These are phyloP conservation scores for Ceratonia siliqua DNA, from an alignment of 306 rosid genomes.

Conservation along the genomic window DNA sequence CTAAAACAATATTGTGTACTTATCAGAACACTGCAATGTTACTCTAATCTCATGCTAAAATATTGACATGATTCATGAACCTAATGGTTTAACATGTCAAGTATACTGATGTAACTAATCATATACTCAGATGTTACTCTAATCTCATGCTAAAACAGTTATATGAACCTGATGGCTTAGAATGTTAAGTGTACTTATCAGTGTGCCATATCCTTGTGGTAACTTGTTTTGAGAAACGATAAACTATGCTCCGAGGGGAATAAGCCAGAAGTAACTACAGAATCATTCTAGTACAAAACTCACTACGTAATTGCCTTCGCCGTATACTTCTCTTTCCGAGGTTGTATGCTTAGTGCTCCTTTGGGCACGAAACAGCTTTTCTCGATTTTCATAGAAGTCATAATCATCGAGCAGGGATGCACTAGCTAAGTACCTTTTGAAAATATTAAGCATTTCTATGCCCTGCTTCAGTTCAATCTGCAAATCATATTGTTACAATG, in stretches of 20 bases:
- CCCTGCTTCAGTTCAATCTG: conserved; percentile 82
- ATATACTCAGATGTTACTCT: too few relatives aligned
- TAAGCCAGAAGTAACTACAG: neutral
- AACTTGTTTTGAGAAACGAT: neutral
- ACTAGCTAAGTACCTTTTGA: conserved; percentile 54
- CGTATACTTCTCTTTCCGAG: conserved; percentile 39
- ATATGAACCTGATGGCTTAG: neutral
- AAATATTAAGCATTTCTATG: conserved; percentile 69
- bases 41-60: too few relatives aligned
- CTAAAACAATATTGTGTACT: too few relatives aligned
- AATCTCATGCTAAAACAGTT: neutral
- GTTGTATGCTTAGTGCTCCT: conserved; percentile 42
- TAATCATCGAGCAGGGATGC: conserved; percentile 75
- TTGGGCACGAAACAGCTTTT: conserved; percentile 43
- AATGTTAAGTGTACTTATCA: neutral
- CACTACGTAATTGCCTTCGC: conserved; percentile 36
- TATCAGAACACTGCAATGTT: neutral
- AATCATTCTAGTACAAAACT: conserved; percentile 24
- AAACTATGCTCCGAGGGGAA: conserved; percentile 6
- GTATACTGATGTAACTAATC: too few relatives aligned
- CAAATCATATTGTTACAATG: conserved; percentile 22
- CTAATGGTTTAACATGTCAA: neutral
- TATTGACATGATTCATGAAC: neutral
- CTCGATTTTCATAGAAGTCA: conserved; percentile 66
- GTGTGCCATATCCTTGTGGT: neutral